Base-by-base conservation (phyloP, 805 yeast genomes). In the Grigorovia humatica region DNA sequence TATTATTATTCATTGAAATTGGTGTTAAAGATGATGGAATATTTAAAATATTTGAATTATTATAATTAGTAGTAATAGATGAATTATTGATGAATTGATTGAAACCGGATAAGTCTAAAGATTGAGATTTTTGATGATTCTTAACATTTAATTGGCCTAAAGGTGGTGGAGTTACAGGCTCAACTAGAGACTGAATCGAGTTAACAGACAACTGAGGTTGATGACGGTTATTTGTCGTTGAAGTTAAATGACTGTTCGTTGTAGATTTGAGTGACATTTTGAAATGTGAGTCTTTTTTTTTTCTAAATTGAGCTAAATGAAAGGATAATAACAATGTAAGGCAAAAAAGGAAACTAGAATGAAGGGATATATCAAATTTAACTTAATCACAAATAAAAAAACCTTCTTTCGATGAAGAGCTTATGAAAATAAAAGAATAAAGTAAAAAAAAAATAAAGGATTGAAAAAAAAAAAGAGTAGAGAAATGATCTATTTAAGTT, bases 121-220 rank as follows among this genome's bases (percentile, higher is more conserved):
- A 65, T 47, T 59, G 69, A 20, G 65, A 55, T 55, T 63, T 63
- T 51, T 60, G 69, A 49, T 61, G 64, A 45, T 59, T 62, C 42
- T 58, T 58, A 48, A 56, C 56, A 41, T 51, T 52, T 32, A 55
- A 52, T 42, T 54, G 56, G 13, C 52, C 55, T 5, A 53, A 30
- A 6, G 60, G 54, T 20, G 63, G 63, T 19, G 63, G 63, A 13
- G 63, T 59, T 5, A 55, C 56, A 0, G 63, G 63, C 45, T 59
- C 63, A 1, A 59, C 46, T 11, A 59, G 29, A 2, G 63, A 59
- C 45, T 58, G 57, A n/a, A 59, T 48, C 1, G 63, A 59, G 45
- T 59, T 59, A 7, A 59, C 48, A 9, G 70, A 67, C 35, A 64
- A 54, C 50, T 63, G 69, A 23, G 65, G 65, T 47, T 64, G 67